Percentiles rank a stretch among this genome's conserved stretches.
Evolutionary conservation across 768 basidiomycete species (phyloP).

Genomic region (Gloeostereum incarnatum): DNA sequence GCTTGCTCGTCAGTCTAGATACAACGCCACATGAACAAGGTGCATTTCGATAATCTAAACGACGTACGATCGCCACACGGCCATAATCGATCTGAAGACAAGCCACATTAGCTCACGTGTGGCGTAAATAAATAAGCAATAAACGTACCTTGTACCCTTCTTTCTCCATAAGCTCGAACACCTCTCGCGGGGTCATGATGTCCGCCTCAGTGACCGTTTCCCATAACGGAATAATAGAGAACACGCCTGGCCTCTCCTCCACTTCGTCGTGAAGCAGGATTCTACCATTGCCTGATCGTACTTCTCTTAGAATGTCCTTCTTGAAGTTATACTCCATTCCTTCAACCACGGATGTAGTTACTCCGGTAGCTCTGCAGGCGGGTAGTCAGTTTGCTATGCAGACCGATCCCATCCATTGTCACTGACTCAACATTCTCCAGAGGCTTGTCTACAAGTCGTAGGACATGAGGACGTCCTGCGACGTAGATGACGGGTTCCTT

Average conservation of each 20-base stretch:
- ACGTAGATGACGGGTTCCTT: conserved; percentile 93
- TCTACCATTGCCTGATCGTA: conserved; percentile 61
- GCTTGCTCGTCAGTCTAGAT: conserved; percentile 92
- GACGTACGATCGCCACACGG: conserved; percentile 80
- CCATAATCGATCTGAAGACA: conserved; percentile 65
- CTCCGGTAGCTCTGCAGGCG: conserved; percentile 72
- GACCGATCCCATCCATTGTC: neutral
- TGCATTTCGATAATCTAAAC: conserved; percentile 3
- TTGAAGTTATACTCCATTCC: conserved; percentile 86
- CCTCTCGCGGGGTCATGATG: conserved; percentile 82
- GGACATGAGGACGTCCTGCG: conserved; percentile 79
- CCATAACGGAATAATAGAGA: conserved; percentile 92
- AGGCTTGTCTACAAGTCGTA: conserved; percentile 80
- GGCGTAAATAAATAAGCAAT: neutral
- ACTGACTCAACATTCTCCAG: conserved; percentile 91
- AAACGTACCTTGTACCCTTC: conserved; percentile 67
- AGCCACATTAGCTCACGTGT: conserved; percentile 1
- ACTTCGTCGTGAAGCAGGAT: conserved; percentile 94
- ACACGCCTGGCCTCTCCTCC: conserved; percentile 85
- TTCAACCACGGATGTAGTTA: conserved; percentile 86
- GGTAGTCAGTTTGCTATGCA: neutral
- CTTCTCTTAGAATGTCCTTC: conserved; percentile 77
- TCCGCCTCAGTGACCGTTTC: conserved; percentile 75
- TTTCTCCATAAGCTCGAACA: conserved; percentile 60
- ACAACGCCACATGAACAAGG: conserved; percentile 1